Conservation (phyloP, 164 flowering plant genomes). For the Magnolia kwangsiensis region DNA sequence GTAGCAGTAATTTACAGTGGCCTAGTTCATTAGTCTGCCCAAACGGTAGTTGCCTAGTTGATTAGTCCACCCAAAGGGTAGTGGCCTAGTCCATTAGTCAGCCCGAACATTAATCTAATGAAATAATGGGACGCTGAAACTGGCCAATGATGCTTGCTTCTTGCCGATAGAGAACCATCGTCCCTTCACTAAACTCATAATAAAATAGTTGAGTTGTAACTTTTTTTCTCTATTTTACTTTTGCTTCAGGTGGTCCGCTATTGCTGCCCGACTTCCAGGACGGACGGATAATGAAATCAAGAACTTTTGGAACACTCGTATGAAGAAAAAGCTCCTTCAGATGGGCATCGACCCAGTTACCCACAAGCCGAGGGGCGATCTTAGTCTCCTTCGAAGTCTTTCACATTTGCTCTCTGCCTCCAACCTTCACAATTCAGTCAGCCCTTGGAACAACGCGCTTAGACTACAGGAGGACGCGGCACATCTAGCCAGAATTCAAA, state of each 20-base stretch:
- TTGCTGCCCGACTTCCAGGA: slow-evolving; percentile 67
- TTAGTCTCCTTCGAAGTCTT: slow-evolving; percentile 34
- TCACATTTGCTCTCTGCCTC: slow-evolving; percentile 34
- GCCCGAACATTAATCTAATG: too few relatives aligned
- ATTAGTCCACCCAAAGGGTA: too few relatives aligned
- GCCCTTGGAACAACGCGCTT: slow-evolving; percentile 39
- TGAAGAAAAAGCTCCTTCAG: slow-evolving; percentile 52
- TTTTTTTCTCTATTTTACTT: not conserved
- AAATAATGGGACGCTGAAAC: too few relatives aligned
- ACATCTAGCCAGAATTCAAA: slow-evolving; percentile 45
- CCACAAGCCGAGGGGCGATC: slow-evolving; percentile 48
- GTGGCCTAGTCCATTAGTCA: too few relatives aligned
- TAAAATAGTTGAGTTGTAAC: not conserved
- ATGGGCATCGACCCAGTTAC: slow-evolving; percentile 79
- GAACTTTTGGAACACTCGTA: slow-evolving; percentile 77
- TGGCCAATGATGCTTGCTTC: too few relatives aligned
- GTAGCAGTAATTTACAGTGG: too few relatives aligned
- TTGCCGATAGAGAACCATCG: too few relatives aligned
- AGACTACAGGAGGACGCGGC: slow-evolving; percentile 42
- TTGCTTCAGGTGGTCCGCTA: slow-evolving; percentile 60
- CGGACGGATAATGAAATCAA: slow-evolving; percentile 74
- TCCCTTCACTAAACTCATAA: too few relatives aligned
- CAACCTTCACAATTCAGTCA: slow-evolving; percentile 24
- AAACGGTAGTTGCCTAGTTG: too few relatives aligned
- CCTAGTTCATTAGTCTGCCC: too few relatives aligned